Evolutionary conservation across 345 rosid species (phyloP).

Genomic region (Angophora floribunda): DNA sequence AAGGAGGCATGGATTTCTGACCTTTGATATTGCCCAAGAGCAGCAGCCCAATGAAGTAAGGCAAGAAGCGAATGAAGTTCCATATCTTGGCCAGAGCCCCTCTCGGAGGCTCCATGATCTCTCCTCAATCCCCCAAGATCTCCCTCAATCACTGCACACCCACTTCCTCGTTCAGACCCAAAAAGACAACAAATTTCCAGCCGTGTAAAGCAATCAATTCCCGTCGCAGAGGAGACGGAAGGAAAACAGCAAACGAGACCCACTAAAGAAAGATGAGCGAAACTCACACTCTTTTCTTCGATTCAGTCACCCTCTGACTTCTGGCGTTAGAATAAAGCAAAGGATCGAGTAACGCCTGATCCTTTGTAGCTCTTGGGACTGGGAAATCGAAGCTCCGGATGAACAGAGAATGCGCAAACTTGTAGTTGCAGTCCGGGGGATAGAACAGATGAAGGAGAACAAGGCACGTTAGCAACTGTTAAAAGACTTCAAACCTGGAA

Average conservation of each 20-base stretch:
- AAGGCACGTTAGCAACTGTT: not conserved
- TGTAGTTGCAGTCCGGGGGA: not conserved
- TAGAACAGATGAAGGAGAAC: not conserved
- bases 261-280: not conserved
- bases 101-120: slow-evolving; percentile 72
- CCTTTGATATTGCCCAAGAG: slow-evolving; percentile 78
- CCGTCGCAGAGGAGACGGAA: not conserved
- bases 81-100: slow-evolving; percentile 59
- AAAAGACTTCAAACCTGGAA: not conserved
- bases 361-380: not conserved
- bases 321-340: not conserved
- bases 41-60: slow-evolving; percentile 75
- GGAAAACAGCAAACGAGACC: not conserved
- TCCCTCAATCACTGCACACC: not conserved
- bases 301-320: not conserved
- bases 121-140: not conserved
- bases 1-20: not conserved
- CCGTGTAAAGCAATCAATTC: not conserved
- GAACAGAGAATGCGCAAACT: not conserved
- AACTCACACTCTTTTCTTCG: not conserved
- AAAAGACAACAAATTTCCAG: not conserved
- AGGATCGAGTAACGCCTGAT: not conserved
- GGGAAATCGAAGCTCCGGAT: not conserved
- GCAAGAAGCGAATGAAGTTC: slow-evolving; percentile 73
- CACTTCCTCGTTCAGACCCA: not conserved